Base-by-base conservation (phyloP, 257 asterid genomes). In the Sherardia arvensis region DNA sequence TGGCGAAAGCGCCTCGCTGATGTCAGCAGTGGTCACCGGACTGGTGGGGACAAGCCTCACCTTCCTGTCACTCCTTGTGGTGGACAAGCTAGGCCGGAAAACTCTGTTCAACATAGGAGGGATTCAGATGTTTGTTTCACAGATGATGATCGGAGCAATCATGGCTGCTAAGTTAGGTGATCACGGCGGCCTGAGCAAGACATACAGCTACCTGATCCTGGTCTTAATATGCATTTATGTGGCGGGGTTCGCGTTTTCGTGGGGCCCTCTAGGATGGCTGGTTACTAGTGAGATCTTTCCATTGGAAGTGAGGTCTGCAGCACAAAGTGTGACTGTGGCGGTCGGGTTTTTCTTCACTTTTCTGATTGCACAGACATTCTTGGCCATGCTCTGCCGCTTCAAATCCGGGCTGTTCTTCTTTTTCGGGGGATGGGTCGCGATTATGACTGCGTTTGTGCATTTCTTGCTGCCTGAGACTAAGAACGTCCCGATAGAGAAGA, bases 221-320 rank as follows among this genome's bases (percentile, higher is more conserved):
- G 56, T 81, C 8, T 23, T 87, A 55, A 81, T 85, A 4, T 83
- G 94, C 45, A 64, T 69, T 1, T 87, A 87, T 59, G 87, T 85
- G 2, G 88, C 94, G 1, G 90, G 92, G 2, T 87, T 87, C 23
- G 87, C 87, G 5, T 62, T 85, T 33, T 90, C 97, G 21, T 90
- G 97, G 95, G 94, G 97, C 0, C 95, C 91, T 14, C 61, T 90
- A 47, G 95, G 95, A 49, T 87, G 94, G 95, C 51, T 87, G 49
- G 77, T 90, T 62, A 84, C 95, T 0, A 87, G 95, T 59, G 95
- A 90, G 59, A 87, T 85, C 2, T 90, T 85, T 34, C 95, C 91
- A 4, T 21, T 89, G 74, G 97, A 87, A 65, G 73, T 87, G 53
- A 53, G 97, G 15, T 84, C 94, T 0, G 94, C 90, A 0, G 95